Evolutionary conservation across 257 asterid species (phyloP), one percentile per base, ranked within the genome.

Genomic region (Eustoma russellianum): DNA sequence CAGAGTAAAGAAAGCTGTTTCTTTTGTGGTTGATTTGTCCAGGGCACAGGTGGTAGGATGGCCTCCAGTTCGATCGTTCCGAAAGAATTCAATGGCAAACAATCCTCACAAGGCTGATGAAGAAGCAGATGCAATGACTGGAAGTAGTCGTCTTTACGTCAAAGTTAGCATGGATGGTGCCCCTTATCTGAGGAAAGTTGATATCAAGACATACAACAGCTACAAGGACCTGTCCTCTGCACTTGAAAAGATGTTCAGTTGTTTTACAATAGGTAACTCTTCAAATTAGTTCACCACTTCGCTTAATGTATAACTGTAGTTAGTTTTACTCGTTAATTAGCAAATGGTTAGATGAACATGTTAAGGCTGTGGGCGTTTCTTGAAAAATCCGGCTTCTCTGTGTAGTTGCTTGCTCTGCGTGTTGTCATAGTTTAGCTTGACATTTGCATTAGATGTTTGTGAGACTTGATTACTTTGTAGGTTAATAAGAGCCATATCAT

Each of bases 21-120:
- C 5, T 45, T 7, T 40, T 51, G 24, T 56, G 13, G 6, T 19
- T 50, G 48, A 19, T 34, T 28, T 50, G 44, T 53, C 12, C 75
- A 88, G 96, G 83, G 84, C 95, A 60, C 96, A 84, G 66, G 82
- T 88, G 71, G 96, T 88, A 50, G 96, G 96, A 41, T 88, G 96
- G 96, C 96, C 96, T 7, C 96, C 96, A 9, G 83, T 88, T 46
- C 77, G 95, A 41, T 79, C 93, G 0, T 82, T 72, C 68, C 81
- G 96, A 7, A 88, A 88, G 88, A 88, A 82, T 71, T 64, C 78
- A 17, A 78, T 84, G 79, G 70, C 77, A 11, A 56, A 33, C 47
- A 57, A 79, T 12, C 63, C 80, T 6, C 64, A 51, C 68, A 71
- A 71, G 67, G 60, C 48, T 0, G 74, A 61, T 13, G 79, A 65